Evolutionary conservation across 2,329 filamentous ascomycete species (phyloP).

Genomic region (Paecilomyces variotii): DNA sequence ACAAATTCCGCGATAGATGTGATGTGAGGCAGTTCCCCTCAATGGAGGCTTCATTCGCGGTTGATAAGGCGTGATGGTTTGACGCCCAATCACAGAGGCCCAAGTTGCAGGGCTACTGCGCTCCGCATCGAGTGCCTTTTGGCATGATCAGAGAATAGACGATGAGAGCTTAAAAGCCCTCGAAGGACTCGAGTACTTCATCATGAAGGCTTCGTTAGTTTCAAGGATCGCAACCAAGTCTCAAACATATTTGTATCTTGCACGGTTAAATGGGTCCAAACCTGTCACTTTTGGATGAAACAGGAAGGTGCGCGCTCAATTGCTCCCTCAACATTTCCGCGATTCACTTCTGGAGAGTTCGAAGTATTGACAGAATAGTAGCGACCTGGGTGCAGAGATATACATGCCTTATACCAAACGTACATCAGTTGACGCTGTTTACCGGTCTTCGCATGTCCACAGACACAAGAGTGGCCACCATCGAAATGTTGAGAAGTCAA

Average conservation of each 20-base stretch:
- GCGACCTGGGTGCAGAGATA: not conserved
- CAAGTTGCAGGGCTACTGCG: not conserved
- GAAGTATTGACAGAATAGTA: not conserved
- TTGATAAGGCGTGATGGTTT: not conserved
- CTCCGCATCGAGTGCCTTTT: not conserved
- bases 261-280: not conserved
- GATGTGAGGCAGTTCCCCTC: not conserved
- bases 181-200: not conserved
- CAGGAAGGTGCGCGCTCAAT: not conserved
- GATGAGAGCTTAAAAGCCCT: not conserved
- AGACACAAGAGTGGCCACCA: not conserved
- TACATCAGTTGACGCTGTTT: not conserved
- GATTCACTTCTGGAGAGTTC: not conserved
- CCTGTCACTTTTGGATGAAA: not conserved
- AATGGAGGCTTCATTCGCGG: not conserved
- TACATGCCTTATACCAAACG: not conserved
- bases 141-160: not conserved
- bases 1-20: not conserved
- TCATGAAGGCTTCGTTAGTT: not conserved
- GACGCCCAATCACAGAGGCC: not conserved
- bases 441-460: not conserved
- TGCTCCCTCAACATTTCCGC: not conserved
- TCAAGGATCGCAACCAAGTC: not conserved
- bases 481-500: not conserved
- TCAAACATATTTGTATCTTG: not conserved